phyloP scores from a whole-genome alignment of 345 rosid genomes.

The Eucalyptus rudis region DNA sequence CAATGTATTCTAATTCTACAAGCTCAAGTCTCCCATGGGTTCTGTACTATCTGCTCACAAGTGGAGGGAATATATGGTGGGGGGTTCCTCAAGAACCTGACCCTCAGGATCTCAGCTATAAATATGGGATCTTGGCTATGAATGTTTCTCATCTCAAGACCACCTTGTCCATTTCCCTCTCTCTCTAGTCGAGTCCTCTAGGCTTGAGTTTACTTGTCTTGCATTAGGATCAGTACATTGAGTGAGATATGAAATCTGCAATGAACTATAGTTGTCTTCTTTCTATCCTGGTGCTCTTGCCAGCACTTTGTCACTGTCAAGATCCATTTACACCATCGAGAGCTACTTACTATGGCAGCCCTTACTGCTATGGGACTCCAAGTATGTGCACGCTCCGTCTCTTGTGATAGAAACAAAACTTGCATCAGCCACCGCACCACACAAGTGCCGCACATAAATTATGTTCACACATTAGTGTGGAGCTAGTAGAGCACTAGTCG shows the following conservation, averaged over 20 bases:
- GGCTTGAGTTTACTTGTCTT: not conserved
- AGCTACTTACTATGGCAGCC: slow-evolving; percentile 81
- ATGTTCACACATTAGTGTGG: not conserved
- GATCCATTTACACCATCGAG: slow-evolving; percentile 30
- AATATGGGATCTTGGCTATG: slow-evolving; percentile 1
- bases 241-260: slow-evolving; percentile 4
- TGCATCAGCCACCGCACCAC: not conserved
- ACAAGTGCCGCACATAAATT: not conserved
- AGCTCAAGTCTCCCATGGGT: not conserved
- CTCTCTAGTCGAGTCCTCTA: not conserved
- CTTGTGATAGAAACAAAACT: not conserved
- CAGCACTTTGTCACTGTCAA: slow-evolving; percentile 26
- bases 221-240: not conserved
- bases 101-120: slow-evolving; percentile 7
- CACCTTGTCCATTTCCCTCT: not conserved
- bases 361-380: slow-evolving; percentile 68
- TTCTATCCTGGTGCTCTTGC: slow-evolving; percentile 18
- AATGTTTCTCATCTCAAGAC: not conserved
- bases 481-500: not conserved
- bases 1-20: not conserved
- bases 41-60: not conserved
- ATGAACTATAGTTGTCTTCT: not conserved
- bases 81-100: not conserved
- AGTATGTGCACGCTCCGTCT: slow-evolving; percentile 19
- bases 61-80: not conserved